A percentile compares a stretch with the other conserved stretches of the same genome.
Conservation (phyloP, 106 monocot genomes). For the Gastrodia elata region DNA sequence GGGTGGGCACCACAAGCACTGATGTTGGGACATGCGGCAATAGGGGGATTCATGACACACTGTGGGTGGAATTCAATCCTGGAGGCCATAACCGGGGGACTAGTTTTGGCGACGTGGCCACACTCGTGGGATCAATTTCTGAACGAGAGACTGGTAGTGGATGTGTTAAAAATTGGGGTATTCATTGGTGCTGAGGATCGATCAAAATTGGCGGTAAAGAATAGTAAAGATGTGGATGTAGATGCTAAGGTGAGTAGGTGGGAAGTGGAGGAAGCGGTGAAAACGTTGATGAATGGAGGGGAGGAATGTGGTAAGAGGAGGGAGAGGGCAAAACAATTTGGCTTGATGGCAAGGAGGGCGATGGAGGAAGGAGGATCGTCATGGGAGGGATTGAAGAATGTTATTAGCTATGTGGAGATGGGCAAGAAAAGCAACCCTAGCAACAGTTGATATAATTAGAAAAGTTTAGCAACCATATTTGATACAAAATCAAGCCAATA, state of each 20-base stretch:
- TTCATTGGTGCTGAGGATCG: background rate
- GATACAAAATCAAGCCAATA: too few species aligned
- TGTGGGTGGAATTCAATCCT: slow-evolving; percentile 74
- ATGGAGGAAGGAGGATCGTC: slow-evolving; percentile 22
- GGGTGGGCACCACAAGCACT: slow-evolving; percentile 8
- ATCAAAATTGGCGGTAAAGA: too few species aligned
- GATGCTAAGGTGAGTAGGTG: background rate
- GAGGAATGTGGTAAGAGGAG: slow-evolving; percentile 5
- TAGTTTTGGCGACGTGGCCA: slow-evolving; percentile 20
- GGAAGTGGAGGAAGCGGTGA: slow-evolving; percentile 6
- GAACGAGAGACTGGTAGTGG: slow-evolving; percentile 17
- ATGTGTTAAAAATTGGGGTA: slow-evolving; percentile 10
- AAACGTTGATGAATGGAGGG: slow-evolving; percentile 2
- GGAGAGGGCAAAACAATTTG: slow-evolving; percentile 2
- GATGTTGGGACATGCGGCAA: background rate
- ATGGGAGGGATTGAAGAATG: background rate
- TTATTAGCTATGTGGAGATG: background rate
- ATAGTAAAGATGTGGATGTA: background rate
- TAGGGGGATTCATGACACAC: slow-evolving; percentile 27
- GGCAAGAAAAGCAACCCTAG: too few species aligned
- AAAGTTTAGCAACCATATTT: too few species aligned
- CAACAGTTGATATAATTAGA: too few species aligned
- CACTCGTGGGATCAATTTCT: slow-evolving; percentile 12
- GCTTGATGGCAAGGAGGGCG: background rate
- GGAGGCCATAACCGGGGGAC: slow-evolving; percentile 28